These are phyloP conservation scores for Dactylonectria estremocensis DNA, from an alignment of 2,329 filamentous ascomycete genomes.

Conservation along the genomic window DNA sequence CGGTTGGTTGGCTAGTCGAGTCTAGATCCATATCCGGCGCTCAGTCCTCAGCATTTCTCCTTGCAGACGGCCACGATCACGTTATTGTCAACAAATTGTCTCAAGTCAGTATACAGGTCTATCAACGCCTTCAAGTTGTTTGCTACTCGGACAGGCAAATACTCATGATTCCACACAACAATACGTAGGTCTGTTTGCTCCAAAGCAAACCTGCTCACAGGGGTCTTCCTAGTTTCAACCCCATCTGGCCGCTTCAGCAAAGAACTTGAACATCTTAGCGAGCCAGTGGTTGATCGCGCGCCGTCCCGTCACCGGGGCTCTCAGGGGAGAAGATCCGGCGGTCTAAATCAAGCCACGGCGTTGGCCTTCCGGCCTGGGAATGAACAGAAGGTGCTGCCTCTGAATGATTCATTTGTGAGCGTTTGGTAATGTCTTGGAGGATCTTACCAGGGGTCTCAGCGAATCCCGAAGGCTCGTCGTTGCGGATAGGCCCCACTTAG, in stretches of 20 bases:
- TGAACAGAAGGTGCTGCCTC: constrained; percentile 1
- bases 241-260: constrained; percentile 19
- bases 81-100: constrained; percentile 40
- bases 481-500: constrained; percentile 36
- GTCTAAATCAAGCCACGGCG: constrained; percentile 11
- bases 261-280: constrained; percentile 13
- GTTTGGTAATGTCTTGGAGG: constrained; percentile 11
- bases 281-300: constrained; percentile 22
- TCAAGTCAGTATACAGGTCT: background rate
- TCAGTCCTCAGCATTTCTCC: constrained; percentile 26
- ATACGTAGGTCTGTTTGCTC: constrained; percentile 35
- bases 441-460: constrained; percentile 7
- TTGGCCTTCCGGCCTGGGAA: constrained; percentile 8
- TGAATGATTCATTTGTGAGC: constrained; percentile 21
- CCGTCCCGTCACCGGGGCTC: constrained; percentile 33
- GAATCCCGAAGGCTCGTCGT: constrained; percentile 19
- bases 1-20: constrained; percentile 20
- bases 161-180: constrained; percentile 16
- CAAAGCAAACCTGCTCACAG: constrained; percentile 34
- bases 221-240: constrained; percentile 30
- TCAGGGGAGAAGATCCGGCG: constrained; percentile 21
- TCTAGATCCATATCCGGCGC: constrained; percentile 18
- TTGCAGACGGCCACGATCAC: constrained; percentile 44
- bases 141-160: background rate
- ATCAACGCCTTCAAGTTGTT: constrained; percentile 2